phyloP scores from a whole-genome alignment of 139 green algal genomes.

The Micromonas pusilla region DNA sequence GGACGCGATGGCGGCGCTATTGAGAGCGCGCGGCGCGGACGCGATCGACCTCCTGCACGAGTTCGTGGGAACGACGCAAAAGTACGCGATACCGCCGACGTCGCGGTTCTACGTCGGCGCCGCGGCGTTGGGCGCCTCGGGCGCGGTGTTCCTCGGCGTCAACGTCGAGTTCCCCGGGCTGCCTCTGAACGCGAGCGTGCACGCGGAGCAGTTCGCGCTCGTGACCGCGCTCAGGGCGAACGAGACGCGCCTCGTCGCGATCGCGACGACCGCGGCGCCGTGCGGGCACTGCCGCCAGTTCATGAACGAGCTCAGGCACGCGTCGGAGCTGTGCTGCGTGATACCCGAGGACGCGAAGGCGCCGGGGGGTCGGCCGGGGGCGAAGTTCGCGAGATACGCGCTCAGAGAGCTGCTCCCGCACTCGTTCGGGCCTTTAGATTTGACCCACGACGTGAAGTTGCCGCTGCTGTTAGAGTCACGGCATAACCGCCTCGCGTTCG shows the following conservation, averaged over 20 bases:
- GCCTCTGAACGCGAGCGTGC: constrained; percentile 41
- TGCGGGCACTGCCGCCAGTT: constrained; percentile 51
- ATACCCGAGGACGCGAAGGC: background rate
- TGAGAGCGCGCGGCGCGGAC: background rate
- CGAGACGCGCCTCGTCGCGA: constrained; percentile 29
- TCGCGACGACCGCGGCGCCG: constrained; percentile 40
- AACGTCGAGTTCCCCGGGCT: constrained; percentile 47
- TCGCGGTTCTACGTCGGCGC: constrained; percentile 42
- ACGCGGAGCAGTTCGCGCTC: constrained; percentile 52
- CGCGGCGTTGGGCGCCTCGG: constrained; percentile 33
- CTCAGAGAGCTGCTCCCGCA: constrained; percentile 35
- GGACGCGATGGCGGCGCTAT: background rate
- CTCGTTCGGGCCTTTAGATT: constrained; percentile 42
- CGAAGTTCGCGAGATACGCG: background rate
- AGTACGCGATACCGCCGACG: constrained; percentile 38
- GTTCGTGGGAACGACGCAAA: background rate
- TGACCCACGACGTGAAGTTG: constrained; percentile 29
- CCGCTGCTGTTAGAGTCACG: background rate
- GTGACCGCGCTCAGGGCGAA: constrained; percentile 30
- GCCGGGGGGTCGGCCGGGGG: background rate
- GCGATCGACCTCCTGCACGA: background rate
- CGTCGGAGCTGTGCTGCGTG: constrained; percentile 15
- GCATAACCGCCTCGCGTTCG: background rate
- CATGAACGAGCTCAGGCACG: constrained; percentile 34
- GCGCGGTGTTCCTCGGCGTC: constrained; percentile 40